phyloP scores from a whole-genome alignment of 805 yeast genomes.

The Komagataella mondaviorum region DNA sequence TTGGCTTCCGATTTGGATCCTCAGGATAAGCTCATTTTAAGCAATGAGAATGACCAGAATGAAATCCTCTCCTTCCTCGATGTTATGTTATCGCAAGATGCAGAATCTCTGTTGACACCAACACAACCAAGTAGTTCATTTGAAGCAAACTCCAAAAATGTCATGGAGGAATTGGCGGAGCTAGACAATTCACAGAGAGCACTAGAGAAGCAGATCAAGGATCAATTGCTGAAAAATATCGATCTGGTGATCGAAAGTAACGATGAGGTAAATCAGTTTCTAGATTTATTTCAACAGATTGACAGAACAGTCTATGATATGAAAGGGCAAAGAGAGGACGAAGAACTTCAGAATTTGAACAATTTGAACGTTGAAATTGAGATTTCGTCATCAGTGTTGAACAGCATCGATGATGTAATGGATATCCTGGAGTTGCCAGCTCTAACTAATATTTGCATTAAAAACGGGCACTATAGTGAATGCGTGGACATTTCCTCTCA shows the following conservation, averaged over 20 bases:
- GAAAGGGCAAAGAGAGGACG: background rate
- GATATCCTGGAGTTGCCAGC: constrained; percentile 81
- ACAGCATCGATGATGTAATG: constrained; percentile 56
- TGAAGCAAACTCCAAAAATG: constrained; percentile 15
- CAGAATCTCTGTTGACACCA: constrained; percentile 16
- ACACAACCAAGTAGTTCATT: background rate
- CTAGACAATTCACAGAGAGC: constrained; percentile 39
- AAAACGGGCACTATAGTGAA: constrained; percentile 78
- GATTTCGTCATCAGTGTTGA: constrained; percentile 24
- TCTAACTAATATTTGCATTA: constrained; percentile 68
- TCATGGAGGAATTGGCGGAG: constrained; percentile 65
- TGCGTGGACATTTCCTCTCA: constrained; percentile 76
- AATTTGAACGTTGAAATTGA: background rate
- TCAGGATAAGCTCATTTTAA: constrained; percentile 12
- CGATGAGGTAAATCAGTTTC: background rate
- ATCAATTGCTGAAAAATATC: constrained; percentile 21
- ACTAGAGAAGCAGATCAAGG: constrained; percentile 2
- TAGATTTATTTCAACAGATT: background rate
- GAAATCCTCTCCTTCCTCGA: constrained; percentile 20
- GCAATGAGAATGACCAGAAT: constrained; percentile 21
- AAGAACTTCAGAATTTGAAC: background rate
- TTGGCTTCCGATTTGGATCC: constrained; percentile 14
- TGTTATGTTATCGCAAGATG: constrained; percentile 33
- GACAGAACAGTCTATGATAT: background rate
- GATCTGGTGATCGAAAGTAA: constrained; percentile 12